A percentile compares a stretch with the other conserved stretches of the same genome.
Conservation (phyloP, 2,329 filamentous ascomycete genomes). For the Chaetomium olivaceum region DNA sequence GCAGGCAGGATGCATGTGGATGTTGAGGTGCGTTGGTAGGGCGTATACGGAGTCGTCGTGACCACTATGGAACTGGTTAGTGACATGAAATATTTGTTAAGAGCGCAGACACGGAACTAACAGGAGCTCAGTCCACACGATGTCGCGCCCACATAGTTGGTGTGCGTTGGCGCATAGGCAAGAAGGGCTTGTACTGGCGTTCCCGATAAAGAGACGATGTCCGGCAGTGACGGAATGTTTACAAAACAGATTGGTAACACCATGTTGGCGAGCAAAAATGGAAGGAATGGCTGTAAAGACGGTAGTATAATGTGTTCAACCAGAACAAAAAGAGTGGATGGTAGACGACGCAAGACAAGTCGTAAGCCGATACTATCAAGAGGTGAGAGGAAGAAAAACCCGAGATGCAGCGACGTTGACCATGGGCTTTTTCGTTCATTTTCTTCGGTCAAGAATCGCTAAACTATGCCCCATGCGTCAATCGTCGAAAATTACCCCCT, state of each 20-base stretch:
- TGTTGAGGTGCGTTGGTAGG: background rate
- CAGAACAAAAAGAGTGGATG: no score
- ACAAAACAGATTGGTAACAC: background rate
- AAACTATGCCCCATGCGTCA: no score
- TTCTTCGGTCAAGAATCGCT: no score
- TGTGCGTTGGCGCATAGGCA: background rate
- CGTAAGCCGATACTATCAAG: no score
- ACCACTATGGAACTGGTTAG: background rate
- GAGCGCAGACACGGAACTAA: background rate
- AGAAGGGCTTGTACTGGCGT: background rate
- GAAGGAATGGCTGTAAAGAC: no score
- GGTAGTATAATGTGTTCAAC: no score
- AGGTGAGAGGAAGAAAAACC: no score
- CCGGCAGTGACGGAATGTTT: background rate
- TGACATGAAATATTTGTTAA: background rate
- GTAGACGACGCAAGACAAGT: no score
- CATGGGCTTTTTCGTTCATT: no score
- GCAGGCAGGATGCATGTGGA: background rate
- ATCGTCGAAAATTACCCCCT: no score
- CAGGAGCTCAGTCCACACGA: background rate
- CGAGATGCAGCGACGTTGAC: no score
- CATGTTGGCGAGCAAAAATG: background rate
- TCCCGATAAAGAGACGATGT: background rate
- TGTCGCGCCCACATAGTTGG: background rate
- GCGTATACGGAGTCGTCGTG: background rate